phyloP scores from a whole-genome alignment of 768 basidiomycete species.

The Kwoniella europaea region DNA sequence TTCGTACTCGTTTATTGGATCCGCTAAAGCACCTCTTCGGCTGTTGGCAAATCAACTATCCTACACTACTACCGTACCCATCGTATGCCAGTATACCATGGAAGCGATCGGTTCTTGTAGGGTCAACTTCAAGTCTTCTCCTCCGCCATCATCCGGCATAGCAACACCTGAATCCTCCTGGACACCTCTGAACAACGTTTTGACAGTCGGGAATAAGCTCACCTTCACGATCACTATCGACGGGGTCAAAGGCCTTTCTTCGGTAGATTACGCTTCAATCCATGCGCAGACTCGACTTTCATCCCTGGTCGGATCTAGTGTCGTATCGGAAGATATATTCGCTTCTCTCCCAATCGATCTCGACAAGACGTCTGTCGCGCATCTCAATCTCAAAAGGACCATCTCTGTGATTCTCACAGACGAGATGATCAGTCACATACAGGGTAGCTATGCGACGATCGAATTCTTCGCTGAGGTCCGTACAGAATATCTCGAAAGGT shows the following conservation, averaged over 20 bases:
- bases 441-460: constrained; percentile 78
- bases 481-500: constrained; percentile 80
- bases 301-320: constrained; percentile 75
- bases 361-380: constrained; percentile 71
- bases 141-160: constrained; percentile 62
- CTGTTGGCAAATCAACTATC: constrained; percentile 78
- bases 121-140: constrained; percentile 75
- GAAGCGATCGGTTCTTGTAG: constrained; percentile 96
- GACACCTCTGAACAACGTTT: neutral
- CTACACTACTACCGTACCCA: constrained; percentile 76
- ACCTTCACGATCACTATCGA: constrained; percentile 85
- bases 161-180: constrained; percentile 35
- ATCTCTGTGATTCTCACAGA: constrained; percentile 78
- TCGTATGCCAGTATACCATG: constrained; percentile 90
- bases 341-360: constrained; percentile 76
- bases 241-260: constrained; percentile 82
- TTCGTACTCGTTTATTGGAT: constrained; percentile 90
- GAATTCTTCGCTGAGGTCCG: constrained; percentile 86
- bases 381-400: constrained; percentile 79
- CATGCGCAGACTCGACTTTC: constrained; percentile 89
- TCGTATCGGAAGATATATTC: constrained; percentile 78
- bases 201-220: constrained; percentile 58
- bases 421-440: constrained; percentile 74
- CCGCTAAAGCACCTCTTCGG: constrained; percentile 78
- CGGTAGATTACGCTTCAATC: constrained; percentile 82